Evolutionary conservation across 257 asterid genomes (phyloP), one percentile per base, ranked within the genome.

Genomic region (Primulina eburnea): DNA sequence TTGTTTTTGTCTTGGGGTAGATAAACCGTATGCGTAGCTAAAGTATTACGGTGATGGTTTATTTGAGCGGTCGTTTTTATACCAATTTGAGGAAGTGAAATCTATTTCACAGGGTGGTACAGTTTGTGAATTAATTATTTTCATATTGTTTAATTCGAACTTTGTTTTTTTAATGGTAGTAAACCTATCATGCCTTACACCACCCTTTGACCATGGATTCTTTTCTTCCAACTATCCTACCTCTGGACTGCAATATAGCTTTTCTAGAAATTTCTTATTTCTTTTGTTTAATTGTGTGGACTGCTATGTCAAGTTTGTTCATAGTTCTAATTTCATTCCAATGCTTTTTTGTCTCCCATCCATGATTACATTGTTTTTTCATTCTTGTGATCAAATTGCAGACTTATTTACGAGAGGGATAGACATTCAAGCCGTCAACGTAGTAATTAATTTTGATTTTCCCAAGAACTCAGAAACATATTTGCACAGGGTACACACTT

Each of bases 351-450:
- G 8, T 47, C 18, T 47, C 56, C 56, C 4, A 47, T 14, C 56
- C 20, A 16, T 47, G 18, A 47, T 47, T 47, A 16, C 56, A 16
- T 47, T 47, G 20, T 47, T 47, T 14, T 47, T 53, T 58, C 6
- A 32, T 30, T 70, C 69, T 18, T 60, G 40, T 12, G 43, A 28
- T 24, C 60, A 7, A 50, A 53, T 58, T 79, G 79, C 88, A 89
- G 96, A 89, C 76, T 77, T 89, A 66, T 89, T 89, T 73, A 89
- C 96, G 14, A 80, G 96, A 71, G 96, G 96, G 58, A 89, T 89
- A 75, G 95, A 89, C 73, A 89, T 89, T 76, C 96, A 89, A 81
- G 92, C 96, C 7, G 96, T 89, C 43, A 89, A 89, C 20, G 96
- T 89, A 2, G 96, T 89, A 30, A 85, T 89, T 78, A 89, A 89